Percentiles rank a stretch among this genome's conserved stretches.
These are phyloP conservation scores for Xylogone sp. DNA, from an alignment of 2,329 filamentous ascomycete genomes.

Conservation along the genomic window DNA sequence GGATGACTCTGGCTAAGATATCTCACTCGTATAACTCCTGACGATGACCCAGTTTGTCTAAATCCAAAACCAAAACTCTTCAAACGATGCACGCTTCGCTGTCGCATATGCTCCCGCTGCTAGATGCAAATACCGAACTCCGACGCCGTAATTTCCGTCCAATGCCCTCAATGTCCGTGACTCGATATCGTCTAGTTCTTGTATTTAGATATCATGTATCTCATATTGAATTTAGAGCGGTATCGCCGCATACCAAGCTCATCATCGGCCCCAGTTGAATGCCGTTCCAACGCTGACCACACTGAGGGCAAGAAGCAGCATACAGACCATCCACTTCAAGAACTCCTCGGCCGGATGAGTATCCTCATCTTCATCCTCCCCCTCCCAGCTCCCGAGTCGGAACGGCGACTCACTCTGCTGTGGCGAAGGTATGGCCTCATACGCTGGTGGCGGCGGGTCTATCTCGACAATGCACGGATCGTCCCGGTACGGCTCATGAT, in stretches of 20 bases:
- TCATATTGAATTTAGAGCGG: not conserved
- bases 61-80: not conserved
- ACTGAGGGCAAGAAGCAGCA: constrained; percentile 23
- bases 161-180: no score
- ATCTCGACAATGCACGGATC: constrained; percentile 22
- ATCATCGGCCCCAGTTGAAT: constrained; percentile 21
- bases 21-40: not conserved
- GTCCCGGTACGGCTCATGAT: constrained; percentile 22
- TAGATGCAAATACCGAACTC: no score
- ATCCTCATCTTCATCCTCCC: constrained; percentile 13
- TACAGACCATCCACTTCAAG: constrained; percentile 25
- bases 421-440: constrained; percentile 18
- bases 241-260: not conserved
- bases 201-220: no score
- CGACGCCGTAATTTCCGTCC: not conserved
- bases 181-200: no score
- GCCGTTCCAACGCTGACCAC: constrained; percentile 22
- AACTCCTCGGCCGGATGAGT: constrained; percentile 21
- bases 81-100: not conserved
- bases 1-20: not conserved
- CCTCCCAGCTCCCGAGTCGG: constrained; percentile 14
- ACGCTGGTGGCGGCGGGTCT: constrained; percentile 20
- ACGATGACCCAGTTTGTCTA: not conserved
- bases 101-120: not conserved
- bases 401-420: constrained; percentile 15